phyloP scores from a whole-genome alignment of 2,329 filamentous ascomycete genomes.

The Canariomyces notabilis region DNA sequence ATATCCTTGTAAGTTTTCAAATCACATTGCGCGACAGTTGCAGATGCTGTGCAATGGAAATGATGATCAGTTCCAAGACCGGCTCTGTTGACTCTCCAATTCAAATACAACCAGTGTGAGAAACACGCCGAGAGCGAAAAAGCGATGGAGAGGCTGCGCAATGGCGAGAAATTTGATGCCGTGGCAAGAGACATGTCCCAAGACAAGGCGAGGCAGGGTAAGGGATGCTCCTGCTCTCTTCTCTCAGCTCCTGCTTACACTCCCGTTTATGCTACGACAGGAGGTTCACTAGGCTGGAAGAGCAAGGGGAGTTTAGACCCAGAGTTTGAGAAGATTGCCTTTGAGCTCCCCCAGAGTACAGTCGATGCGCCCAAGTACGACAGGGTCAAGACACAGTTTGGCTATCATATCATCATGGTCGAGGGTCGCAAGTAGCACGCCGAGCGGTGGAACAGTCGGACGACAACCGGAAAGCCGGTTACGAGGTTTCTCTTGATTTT shows the following conservation, averaged over 20 bases:
- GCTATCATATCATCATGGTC: constrained; percentile 79
- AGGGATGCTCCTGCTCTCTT: constrained; percentile 8
- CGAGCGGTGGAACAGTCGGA: constrained; percentile 4
- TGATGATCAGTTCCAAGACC: too few relatives aligned
- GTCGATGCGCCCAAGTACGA: constrained; percentile 59
- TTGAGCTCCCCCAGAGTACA: constrained; percentile 61
- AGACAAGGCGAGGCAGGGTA: constrained; percentile 67
- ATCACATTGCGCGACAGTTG: background rate
- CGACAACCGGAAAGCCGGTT: constrained; percentile 8
- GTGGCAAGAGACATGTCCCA: constrained; percentile 69
- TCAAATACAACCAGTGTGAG: constrained; percentile 48
- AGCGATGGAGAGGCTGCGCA: constrained; percentile 62
- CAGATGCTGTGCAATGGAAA: too few relatives aligned
- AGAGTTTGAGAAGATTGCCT: constrained; percentile 69
- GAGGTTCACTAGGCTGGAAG: constrained; percentile 70
- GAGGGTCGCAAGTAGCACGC: constrained; percentile 46
- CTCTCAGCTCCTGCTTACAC: background rate
- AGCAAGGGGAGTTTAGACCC: constrained; percentile 60
- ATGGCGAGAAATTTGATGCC: constrained; percentile 67
- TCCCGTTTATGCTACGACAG: constrained; percentile 34
- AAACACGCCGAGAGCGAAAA: constrained; percentile 77
- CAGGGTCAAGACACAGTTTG: constrained; percentile 69
- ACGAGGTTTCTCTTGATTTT: constrained; percentile 24
- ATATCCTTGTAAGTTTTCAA: constrained; percentile 53
- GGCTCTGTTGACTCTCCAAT: background rate